phyloP scores from a whole-genome alignment of 1,139 yeast species.

The Pichia sp. region DNA sequence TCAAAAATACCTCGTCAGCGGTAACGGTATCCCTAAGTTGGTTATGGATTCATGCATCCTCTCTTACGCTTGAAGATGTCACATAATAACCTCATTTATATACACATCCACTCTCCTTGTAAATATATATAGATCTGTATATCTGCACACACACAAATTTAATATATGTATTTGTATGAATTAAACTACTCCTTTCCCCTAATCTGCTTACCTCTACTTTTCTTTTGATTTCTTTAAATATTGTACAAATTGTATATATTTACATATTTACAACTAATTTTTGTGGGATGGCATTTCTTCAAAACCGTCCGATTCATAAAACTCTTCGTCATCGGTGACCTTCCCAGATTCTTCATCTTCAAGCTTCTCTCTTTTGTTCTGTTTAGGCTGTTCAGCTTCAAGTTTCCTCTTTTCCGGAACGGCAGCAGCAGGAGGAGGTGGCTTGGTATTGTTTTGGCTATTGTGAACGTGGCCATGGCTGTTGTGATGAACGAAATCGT shows the following conservation, averaged over 20 bases:
- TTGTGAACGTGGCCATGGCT: background rate
- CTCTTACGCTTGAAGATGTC: constrained; percentile 25
- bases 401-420: constrained; percentile 13
- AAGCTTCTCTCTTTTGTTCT: constrained; percentile 13
- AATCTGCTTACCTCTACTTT: background rate
- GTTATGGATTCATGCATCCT: constrained; percentile 47
- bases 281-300: constrained; percentile 33
- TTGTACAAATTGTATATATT: constrained; percentile 1
- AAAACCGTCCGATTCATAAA: constrained; percentile 34
- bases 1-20: constrained; percentile 59
- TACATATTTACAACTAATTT: constrained; percentile 7
- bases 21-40: constrained; percentile 78
- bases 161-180: no score
- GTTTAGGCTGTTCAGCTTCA: constrained; percentile 8
- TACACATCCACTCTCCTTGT: constrained; percentile 5
- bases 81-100: background rate
- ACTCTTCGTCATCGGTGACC: constrained; percentile 26
- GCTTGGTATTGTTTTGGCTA: background rate
- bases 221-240: background rate
- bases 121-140: constrained; percentile 1
- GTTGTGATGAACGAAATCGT: constrained; percentile 16
- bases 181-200: background rate
- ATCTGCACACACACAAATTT: background rate
- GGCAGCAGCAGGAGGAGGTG: background rate
- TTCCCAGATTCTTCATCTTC: background rate